These are phyloP conservation scores for Hemileia vastatrix DNA, from an alignment of 1,284 basidiomycete species.

Conservation along the genomic window DNA sequence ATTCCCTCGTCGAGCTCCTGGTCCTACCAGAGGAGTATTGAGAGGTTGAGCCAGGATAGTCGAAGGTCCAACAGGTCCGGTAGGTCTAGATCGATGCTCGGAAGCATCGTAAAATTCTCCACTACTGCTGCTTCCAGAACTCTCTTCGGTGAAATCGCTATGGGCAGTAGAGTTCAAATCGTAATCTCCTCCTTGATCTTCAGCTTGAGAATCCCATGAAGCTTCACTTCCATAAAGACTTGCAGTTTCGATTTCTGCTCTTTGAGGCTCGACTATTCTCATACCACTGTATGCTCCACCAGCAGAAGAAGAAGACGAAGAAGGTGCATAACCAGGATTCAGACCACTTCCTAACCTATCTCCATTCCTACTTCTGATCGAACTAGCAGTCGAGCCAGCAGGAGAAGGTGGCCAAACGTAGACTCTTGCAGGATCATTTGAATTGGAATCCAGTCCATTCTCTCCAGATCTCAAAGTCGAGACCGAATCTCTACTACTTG, in stretches of 20 bases:
- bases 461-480: not conserved
- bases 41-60: constrained; percentile 26
- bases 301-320: not conserved
- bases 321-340: not conserved
- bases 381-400: constrained; percentile 23
- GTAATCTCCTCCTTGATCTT: not conserved
- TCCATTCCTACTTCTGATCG: not conserved
- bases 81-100: constrained; percentile 11
- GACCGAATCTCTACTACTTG: not conserved
- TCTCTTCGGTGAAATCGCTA: not conserved
- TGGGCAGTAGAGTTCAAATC: not conserved
- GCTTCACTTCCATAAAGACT: not conserved
- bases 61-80: constrained; percentile 29
- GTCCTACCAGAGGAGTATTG: constrained; percentile 20
- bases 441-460: not conserved
- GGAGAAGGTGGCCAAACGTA: constrained; percentile 37
- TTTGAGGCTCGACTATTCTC: not conserved
- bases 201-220: not conserved
- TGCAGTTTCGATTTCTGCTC: not conserved
- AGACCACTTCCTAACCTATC: not conserved
- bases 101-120: not conserved
- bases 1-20: constrained; percentile 2
- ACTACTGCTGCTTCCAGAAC: constrained; percentile 1
- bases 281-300: not conserved
- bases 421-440: constrained; percentile 14